Evolutionary conservation across 345 rosid genomes (phyloP).

Genomic region (Cardamine resedifolia): DNA sequence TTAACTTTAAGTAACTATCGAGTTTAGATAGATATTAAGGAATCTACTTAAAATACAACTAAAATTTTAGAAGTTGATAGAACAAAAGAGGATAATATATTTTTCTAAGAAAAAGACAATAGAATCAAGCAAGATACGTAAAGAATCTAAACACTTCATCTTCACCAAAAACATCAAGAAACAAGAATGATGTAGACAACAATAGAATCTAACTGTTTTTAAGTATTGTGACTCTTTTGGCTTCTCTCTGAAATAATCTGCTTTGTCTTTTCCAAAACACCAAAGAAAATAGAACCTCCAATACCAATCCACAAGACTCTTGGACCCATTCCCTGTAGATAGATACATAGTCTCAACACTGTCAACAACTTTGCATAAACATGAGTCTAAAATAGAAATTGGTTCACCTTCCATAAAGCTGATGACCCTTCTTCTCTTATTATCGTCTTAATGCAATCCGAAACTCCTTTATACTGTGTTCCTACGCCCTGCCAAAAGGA

Average conservation of each 20-base stretch:
- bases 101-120: not conserved
- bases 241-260: conserved; percentile 47
- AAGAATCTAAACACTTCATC: conserved; percentile 2
- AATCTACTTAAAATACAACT: not conserved
- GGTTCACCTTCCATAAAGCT: conserved; percentile 65
- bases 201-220: conserved; percentile 5
- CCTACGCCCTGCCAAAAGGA: conserved; percentile 49
- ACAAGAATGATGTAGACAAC: conserved; percentile 18
- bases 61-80: not conserved
- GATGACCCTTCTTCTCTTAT: conserved; percentile 70
- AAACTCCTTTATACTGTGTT: conserved; percentile 65
- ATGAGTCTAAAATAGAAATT: conserved; percentile 2
- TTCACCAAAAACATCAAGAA: conserved; percentile 4
- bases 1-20: too few relatives aligned
- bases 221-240: conserved; percentile 24
- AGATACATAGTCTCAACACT: conserved; percentile 10
- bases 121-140: conserved; percentile 26
- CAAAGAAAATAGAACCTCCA: conserved; percentile 75
- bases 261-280: conserved; percentile 67
- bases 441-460: conserved; percentile 59
- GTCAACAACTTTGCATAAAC: conserved; percentile 15
- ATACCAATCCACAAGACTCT: conserved; percentile 75
- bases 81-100: not conserved
- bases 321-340: conserved; percentile 82
- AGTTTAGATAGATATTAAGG: not conserved